phyloP scores from a whole-genome alignment of 2,329 filamentous ascomycete species.

The Amphichorda felina region DNA sequence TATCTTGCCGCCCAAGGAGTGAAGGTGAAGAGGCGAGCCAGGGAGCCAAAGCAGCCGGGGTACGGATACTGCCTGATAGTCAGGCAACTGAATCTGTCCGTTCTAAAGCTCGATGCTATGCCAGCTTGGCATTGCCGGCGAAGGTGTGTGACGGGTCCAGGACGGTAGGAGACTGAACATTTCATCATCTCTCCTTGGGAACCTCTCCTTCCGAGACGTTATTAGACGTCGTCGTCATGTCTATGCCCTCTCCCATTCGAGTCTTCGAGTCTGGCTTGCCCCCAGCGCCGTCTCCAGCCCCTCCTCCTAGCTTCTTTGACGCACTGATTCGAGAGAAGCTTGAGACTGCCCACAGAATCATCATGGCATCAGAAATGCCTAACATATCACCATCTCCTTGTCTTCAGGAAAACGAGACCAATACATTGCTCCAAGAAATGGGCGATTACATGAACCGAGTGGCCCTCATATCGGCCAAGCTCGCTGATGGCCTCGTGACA shows the following conservation, averaged over 20 bases:
- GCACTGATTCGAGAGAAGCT: slow-evolving; percentile 15
- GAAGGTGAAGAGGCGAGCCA: too few species aligned
- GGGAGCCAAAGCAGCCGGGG: too few species aligned
- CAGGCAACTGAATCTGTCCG: too few species aligned
- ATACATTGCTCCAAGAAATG: slow-evolving; percentile 16
- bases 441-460: slow-evolving; percentile 22
- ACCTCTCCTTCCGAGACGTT: neutral
- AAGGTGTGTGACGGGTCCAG: neutral
- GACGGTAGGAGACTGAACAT: too few species aligned
- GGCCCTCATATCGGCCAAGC: slow-evolving; percentile 17
- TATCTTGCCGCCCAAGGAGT: too few species aligned
- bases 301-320: slow-evolving; percentile 10
- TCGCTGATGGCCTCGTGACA: slow-evolving; percentile 20
- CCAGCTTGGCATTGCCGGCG: neutral
- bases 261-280: slow-evolving; percentile 16
- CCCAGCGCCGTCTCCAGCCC: neutral
- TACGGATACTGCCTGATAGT: too few species aligned
- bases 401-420: neutral
- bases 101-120: neutral
- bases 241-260: slow-evolving; percentile 13
- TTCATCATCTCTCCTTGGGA: neutral
- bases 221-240: slow-evolving; percentile 4
- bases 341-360: slow-evolving; percentile 11
- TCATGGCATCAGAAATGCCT: slow-evolving; percentile 8
- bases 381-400: neutral